Evolutionary conservation across 805 yeast species (phyloP).

Genomic region (Nakazawaea wyomingensis): DNA sequence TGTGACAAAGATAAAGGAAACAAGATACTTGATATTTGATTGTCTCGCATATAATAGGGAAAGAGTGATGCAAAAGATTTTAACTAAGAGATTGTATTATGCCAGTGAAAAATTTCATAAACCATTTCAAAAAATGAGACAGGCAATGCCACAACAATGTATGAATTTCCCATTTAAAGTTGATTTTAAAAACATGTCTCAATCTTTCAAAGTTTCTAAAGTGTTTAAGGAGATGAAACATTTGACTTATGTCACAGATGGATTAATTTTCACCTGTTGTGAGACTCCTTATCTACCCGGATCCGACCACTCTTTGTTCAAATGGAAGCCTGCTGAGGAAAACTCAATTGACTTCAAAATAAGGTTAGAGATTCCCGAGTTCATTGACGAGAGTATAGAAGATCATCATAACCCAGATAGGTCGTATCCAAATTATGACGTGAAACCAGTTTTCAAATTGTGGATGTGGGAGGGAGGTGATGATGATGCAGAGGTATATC

Average conservation of each 20-base stretch:
- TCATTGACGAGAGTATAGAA: slow-evolving; percentile 58
- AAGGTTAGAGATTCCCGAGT: slow-evolving; percentile 52
- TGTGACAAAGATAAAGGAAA: slow-evolving; percentile 50
- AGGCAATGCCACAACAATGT: slow-evolving; percentile 66
- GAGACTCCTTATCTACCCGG: slow-evolving; percentile 84
- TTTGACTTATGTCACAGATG: slow-evolving; percentile 87
- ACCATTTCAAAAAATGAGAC: slow-evolving; percentile 73
- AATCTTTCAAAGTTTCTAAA: slow-evolving; percentile 69
- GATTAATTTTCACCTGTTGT: slow-evolving; percentile 88
- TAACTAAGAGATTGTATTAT: slow-evolving; percentile 83
- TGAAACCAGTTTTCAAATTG: slow-evolving; percentile 64
- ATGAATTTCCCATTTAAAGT: slow-evolving; percentile 79
- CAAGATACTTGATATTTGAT: slow-evolving; percentile 85
- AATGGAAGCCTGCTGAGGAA: slow-evolving; percentile 98
- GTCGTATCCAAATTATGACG: slow-evolving; percentile 75
- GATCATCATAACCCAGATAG: slow-evolving; percentile 63
- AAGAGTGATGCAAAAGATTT: slow-evolving; percentile 59
- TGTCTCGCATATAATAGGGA: slow-evolving; percentile 80
- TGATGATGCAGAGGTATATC: slow-evolving; percentile 30
- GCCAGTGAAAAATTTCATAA: slow-evolving; percentile 73
- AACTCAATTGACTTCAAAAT: slow-evolving; percentile 88
- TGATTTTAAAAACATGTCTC: slow-evolving; percentile 83
- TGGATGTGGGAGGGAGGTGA: slow-evolving; percentile 72
- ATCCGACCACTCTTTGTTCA: slow-evolving; percentile 78
- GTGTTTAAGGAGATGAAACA: slow-evolving; percentile 68